Conservation (phyloP, 345 rosid genomes). For the Sisymbrium altissimum region DNA sequence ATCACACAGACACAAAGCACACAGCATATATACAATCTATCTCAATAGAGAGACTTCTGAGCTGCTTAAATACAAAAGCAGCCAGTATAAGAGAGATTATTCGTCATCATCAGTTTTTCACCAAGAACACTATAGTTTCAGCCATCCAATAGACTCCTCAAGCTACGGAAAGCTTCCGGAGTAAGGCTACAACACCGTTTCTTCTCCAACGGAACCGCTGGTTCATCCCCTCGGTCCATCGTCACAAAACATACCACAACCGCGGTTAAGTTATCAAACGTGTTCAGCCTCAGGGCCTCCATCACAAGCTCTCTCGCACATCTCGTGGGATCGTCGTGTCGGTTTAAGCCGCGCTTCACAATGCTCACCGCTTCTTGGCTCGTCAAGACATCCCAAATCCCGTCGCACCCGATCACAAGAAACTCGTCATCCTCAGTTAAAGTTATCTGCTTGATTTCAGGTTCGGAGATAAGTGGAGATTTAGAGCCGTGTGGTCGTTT, state of each 20-base stretch:
- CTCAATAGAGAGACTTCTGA: background rate
- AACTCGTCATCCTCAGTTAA: slow-evolving; percentile 85
- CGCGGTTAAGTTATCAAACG: slow-evolving; percentile 77
- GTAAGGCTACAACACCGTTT: slow-evolving; percentile 64
- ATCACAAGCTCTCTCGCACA: slow-evolving; percentile 75
- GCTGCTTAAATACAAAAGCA: slow-evolving; percentile 10
- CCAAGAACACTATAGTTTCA: background rate
- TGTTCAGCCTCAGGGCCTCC: slow-evolving; percentile 59
- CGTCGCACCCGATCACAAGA: slow-evolving; percentile 84
- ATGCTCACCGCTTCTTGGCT: slow-evolving; percentile 79
- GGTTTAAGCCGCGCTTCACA: slow-evolving; percentile 54
- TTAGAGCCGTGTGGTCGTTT: slow-evolving; percentile 59
- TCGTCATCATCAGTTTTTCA: background rate
- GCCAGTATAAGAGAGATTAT: background rate
- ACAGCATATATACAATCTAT: background rate
- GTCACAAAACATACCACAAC: slow-evolving; percentile 65
- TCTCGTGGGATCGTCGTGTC: slow-evolving; percentile 67
- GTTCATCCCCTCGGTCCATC: slow-evolving; percentile 37
- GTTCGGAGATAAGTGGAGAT: slow-evolving; percentile 75
- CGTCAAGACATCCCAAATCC: slow-evolving; percentile 89
- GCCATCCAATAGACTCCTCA: slow-evolving; percentile 55
- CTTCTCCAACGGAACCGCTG: slow-evolving; percentile 28
- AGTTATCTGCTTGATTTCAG: slow-evolving; percentile 55
- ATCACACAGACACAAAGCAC: background rate
- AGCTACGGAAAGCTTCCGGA: slow-evolving; percentile 61